Percentiles rank a stretch among this genome's conserved stretches.
These are phyloP conservation scores for Gossypium rotundifolium DNA, from an alignment of 345 rosid species.

Conservation along the genomic window DNA sequence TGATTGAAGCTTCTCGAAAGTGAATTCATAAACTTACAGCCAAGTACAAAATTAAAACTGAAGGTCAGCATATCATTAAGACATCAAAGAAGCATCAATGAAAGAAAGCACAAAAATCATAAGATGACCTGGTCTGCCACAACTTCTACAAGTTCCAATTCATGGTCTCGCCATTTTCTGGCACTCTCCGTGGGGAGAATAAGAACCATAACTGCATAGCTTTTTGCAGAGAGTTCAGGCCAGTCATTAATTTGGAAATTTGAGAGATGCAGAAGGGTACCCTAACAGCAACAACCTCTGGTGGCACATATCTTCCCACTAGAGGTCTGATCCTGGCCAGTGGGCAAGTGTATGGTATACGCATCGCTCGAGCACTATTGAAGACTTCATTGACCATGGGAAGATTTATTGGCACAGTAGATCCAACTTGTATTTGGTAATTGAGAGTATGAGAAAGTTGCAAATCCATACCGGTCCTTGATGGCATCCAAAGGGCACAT, in stretches of 20 bases:
- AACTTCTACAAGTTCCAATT: constrained; percentile 87
- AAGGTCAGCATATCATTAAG: neutral
- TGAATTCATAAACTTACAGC: neutral
- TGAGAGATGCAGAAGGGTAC: constrained; percentile 82
- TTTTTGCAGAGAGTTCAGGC: constrained; percentile 76
- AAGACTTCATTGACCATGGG: constrained; percentile 61
- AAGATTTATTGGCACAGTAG: constrained; percentile 52
- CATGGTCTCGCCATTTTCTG: constrained; percentile 88
- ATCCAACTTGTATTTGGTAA: constrained; percentile 57
- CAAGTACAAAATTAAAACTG: neutral
- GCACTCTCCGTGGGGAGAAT: constrained; percentile 79
- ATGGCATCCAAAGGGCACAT: constrained; percentile 97
- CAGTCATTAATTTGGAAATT: constrained; percentile 82
- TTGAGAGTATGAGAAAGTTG: constrained; percentile 72
- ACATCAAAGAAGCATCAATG: constrained; percentile 3
- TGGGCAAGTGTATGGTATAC: constrained; percentile 66
- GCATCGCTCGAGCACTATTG: constrained; percentile 55
- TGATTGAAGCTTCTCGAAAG: neutral
- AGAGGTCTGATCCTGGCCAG: constrained; percentile 71
- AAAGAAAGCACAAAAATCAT: constrained; percentile 9
- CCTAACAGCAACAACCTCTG: constrained; percentile 91
- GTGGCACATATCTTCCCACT: constrained; percentile 53
- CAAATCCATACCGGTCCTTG: constrained; percentile 49
- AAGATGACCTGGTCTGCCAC: constrained; percentile 86
- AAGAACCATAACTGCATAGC: constrained; percentile 83